Conservation (phyloP, 2,329 filamentous ascomycete species). For the Trichoderma sp. region DNA sequence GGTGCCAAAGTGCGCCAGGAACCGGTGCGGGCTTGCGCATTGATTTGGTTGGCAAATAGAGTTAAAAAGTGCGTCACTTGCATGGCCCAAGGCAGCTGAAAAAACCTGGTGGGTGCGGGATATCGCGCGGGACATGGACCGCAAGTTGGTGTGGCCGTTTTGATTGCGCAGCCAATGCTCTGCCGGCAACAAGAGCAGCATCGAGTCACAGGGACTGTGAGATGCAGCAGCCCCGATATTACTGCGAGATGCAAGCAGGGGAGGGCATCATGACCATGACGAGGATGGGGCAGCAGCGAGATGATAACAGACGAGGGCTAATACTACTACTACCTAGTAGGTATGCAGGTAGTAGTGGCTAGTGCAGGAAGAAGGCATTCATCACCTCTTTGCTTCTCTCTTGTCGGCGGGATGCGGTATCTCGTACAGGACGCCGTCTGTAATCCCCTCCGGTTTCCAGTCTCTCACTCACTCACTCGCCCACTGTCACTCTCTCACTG, state of each 20-base stretch:
- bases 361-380: not conserved
- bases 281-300: not conserved
- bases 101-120: slow-evolving; percentile 7
- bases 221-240: slow-evolving; percentile 10
- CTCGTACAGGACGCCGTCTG: too few relatives aligned
- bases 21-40: not conserved
- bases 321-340: too few relatives aligned
- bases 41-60: slow-evolving; percentile 10
- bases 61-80: slow-evolving; percentile 12
- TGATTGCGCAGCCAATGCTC: slow-evolving; percentile 10
- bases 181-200: not conserved
- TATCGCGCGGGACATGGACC: not conserved
- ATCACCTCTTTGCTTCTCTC: not conserved
- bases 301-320: not conserved
- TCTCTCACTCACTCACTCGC: too few relatives aligned
- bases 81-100: slow-evolving; percentile 15
- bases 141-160: slow-evolving; percentile 11
- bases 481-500: not conserved
- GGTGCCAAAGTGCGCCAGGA: not conserved
- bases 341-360: too few relatives aligned
- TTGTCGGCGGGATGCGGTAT: not conserved
- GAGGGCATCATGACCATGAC: not conserved
- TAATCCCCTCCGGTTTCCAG: not conserved
- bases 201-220: slow-evolving; percentile 5
- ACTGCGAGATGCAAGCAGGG: slow-evolving; percentile 6